Percentiles rank a stretch among this genome's conserved stretches.
These are phyloP conservation scores for Coemansia sp. DNA, from an alignment of 192 early-diverging fungal species.

Conservation along the genomic window DNA sequence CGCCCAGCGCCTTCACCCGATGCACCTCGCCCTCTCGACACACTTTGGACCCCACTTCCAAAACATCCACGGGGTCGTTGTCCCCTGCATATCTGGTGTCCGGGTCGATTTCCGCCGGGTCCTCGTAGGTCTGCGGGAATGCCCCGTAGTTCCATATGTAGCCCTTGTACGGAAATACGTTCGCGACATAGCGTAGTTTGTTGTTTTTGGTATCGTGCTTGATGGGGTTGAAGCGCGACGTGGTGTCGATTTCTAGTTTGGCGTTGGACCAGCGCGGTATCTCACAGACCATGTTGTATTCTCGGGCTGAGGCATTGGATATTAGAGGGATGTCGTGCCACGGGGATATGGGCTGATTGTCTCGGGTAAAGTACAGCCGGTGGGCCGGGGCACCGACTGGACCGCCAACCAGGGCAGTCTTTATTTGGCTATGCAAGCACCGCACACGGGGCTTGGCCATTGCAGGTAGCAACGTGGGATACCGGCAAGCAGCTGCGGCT, in stretches of 20 bases:
- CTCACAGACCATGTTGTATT: slow-evolving; percentile 97
- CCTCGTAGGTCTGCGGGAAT: slow-evolving; percentile 99
- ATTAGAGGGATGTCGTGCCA: slow-evolving; percentile 98
- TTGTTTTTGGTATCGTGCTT: slow-evolving; percentile 97
- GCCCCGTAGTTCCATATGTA: slow-evolving; percentile 99
- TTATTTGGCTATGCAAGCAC: slow-evolving; percentile 7
- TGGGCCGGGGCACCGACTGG: slow-evolving; percentile 21
- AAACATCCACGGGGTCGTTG: slow-evolving; percentile 96
- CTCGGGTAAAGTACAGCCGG: slow-evolving; percentile 54
- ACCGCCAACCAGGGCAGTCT: slow-evolving; percentile 15
- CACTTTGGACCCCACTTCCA: slow-evolving; percentile 93
- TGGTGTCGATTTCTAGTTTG: slow-evolving; percentile 95
- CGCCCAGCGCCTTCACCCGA: slow-evolving; percentile 96
- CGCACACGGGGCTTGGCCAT: neutral
- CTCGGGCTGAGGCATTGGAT: slow-evolving; percentile 68
- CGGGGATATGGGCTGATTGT: slow-evolving; percentile 80
- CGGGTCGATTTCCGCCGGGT: slow-evolving; percentile 77
- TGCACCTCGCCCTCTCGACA: slow-evolving; percentile 90
- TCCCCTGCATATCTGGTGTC: slow-evolving; percentile 94
- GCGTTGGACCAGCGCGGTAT: slow-evolving; percentile 98
- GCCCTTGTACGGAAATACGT: slow-evolving; percentile 98
- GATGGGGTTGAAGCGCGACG: slow-evolving; percentile 94
- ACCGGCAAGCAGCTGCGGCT: neutral
- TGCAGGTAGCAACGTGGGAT: neutral
- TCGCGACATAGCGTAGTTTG: slow-evolving; percentile 93